These are phyloP conservation scores for Athelia sp. DNA, from an alignment of 1,284 basidiomycete species.

Conservation along the genomic window DNA sequence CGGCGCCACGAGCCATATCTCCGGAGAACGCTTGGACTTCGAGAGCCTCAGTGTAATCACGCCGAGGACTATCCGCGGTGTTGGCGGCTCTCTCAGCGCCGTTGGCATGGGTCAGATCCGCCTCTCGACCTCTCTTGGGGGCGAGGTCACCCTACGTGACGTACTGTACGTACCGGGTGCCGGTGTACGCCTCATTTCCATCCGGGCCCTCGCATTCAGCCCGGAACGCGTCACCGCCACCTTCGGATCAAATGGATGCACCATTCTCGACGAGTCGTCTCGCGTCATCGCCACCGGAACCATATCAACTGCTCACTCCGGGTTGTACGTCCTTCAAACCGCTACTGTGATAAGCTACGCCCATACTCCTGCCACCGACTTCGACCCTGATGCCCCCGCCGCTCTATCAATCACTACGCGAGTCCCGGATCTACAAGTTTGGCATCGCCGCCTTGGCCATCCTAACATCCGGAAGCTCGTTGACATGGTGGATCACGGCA, in stretches of 20 bases:
- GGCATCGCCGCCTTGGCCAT: slow-evolving; percentile 27
- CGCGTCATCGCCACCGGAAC: neutral
- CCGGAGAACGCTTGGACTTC: slow-evolving; percentile 25
- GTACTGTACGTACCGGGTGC: slow-evolving; percentile 19
- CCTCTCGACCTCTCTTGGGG: slow-evolving; percentile 15
- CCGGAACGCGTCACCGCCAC: neutral
- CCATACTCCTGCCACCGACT: slow-evolving; percentile 2
- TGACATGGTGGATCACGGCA: slow-evolving; percentile 19
- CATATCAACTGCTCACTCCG: neutral
- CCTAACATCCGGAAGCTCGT: slow-evolving; percentile 19
- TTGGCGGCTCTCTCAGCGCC: slow-evolving; percentile 27
- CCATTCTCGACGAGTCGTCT: neutral
- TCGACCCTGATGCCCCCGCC: slow-evolving; percentile 21
- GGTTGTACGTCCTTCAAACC: neutral
- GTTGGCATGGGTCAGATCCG: slow-evolving; percentile 23
- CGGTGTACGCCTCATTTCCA: slow-evolving; percentile 21
- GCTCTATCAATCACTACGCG: slow-evolving; percentile 3
- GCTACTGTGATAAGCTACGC: neutral
- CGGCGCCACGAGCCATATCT: too few species aligned
- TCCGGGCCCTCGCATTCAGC: slow-evolving; percentile 9
- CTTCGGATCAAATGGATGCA: too few species aligned
- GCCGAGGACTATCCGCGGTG: slow-evolving; percentile 19
- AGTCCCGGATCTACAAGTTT: slow-evolving; percentile 20
- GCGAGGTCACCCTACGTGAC: slow-evolving; percentile 14
- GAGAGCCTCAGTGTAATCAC: slow-evolving; percentile 17